Conservation (phyloP, 495 filamentous ascomycete genomes). For the Podospora conica region DNA sequence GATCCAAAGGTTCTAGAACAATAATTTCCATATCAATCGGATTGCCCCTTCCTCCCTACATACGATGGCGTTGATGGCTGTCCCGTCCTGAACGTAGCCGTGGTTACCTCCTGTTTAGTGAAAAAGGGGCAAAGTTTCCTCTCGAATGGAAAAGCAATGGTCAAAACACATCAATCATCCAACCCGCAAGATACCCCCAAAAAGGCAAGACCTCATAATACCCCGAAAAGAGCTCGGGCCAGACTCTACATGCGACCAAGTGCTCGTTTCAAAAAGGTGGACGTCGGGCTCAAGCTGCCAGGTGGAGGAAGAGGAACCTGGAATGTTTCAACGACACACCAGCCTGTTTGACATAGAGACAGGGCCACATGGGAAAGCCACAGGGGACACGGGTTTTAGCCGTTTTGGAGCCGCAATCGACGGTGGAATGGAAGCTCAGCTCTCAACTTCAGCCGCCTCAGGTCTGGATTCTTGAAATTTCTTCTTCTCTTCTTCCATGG, state of each 20-base stretch:
- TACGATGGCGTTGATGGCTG: no score
- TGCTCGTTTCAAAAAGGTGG: neutral
- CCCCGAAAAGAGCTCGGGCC: neutral
- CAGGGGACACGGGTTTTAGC: neutral
- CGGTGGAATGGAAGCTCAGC: neutral
- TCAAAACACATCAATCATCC: neutral
- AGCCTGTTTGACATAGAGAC: neutral
- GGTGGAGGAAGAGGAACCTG: neutral
- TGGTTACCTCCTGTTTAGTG: no score
- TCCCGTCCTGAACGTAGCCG: no score
- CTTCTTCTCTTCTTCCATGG: neutral
- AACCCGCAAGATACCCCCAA: neutral
- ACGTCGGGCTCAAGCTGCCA: neutral
- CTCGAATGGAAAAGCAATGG: no score
- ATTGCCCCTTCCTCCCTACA: no score
- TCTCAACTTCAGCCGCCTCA: neutral
- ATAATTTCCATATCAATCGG: no score
- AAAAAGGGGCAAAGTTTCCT: neutral
- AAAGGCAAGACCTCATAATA: neutral
- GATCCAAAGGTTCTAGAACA: no score
- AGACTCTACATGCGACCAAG: neutral
- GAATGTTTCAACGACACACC: neutral
- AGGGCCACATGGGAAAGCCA: neutral
- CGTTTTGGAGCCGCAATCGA: neutral
- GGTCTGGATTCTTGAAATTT: neutral